Conservation (phyloP, 306 rosid genomes). For the Luffa aegyptiaca region DNA sequence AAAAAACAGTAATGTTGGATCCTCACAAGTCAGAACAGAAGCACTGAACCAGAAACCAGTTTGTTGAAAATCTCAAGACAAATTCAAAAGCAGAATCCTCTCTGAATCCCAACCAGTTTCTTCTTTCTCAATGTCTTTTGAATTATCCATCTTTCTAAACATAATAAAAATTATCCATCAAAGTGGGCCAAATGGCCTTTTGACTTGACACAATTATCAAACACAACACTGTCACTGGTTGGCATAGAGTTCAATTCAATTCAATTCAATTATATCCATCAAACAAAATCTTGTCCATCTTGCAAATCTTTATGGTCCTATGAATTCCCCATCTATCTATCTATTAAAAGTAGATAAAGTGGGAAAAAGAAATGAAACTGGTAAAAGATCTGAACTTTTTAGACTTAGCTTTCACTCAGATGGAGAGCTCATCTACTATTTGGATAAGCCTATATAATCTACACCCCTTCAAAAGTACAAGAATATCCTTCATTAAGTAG, state of each 20-base stretch:
- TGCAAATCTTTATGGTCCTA: neutral
- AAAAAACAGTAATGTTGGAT: neutral
- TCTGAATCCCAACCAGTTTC: neutral
- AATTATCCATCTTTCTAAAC: neutral
- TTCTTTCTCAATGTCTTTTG: neutral
- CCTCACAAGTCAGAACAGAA: neutral
- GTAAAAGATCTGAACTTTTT: neutral
- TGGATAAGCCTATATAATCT: neutral
- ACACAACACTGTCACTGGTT: neutral
- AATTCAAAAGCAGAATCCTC: neutral
- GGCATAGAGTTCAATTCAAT: neutral
- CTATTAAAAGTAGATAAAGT: neutral
- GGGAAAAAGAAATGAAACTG: neutral
- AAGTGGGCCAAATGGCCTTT: neutral
- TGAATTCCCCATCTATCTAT: neutral
- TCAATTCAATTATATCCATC: neutral
- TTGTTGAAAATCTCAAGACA: neutral
- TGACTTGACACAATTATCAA: neutral
- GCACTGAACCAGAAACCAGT: neutral
- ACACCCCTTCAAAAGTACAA: neutral
- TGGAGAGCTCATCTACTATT: neutral
- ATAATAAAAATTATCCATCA: neutral
- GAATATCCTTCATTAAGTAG: neutral
- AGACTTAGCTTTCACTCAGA: neutral
- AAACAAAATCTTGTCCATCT: neutral